phyloP scores from a whole-genome alignment of 106 monocot genomes.

The Dendrobium officinale region DNA sequence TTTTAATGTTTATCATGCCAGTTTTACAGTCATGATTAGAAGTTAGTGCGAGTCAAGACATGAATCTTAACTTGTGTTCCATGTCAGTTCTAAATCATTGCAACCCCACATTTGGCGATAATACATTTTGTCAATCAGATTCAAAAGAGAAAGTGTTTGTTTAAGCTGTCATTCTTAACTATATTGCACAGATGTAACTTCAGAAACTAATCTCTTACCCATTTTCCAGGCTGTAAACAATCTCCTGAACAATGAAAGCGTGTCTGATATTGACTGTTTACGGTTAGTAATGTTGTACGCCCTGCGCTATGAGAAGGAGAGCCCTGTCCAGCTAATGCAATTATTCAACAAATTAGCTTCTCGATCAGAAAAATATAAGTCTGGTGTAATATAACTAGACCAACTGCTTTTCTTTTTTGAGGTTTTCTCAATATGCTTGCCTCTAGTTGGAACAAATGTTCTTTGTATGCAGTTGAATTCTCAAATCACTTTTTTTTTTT shows the following conservation, averaged over 20 bases:
- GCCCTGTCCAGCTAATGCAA: conserved; percentile 98
- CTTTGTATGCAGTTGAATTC: not conserved
- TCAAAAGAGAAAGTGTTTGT: not conserved
- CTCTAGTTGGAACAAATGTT: not conserved
- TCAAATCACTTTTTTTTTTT: not conserved
- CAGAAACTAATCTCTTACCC: not conserved
- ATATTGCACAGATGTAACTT: not conserved
- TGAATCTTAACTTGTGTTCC: not conserved
- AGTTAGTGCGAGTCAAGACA: not conserved
- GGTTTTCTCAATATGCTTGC: not conserved
- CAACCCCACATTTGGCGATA: not conserved
- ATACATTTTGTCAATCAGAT: not conserved
- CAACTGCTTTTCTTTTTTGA: conserved; percentile 1
- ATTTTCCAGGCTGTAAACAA: conserved; percentile 76
- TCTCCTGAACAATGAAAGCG: conserved; percentile 81
- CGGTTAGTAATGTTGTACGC: conserved; percentile 93
- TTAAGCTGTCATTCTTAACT: not conserved
- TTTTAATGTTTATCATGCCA: not conserved
- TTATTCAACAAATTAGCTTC: conserved; percentile 96
- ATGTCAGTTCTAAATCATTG: not conserved
- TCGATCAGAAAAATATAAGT: conserved; percentile 88
- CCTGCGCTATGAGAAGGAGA: conserved; percentile 98
- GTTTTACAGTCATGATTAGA: not conserved
- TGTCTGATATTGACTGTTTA: conserved; percentile 83
- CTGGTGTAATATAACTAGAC: conserved; percentile 91